phyloP scores from a whole-genome alignment of 2,329 filamentous ascomycete species.

The Salinomyces thailandicus region DNA sequence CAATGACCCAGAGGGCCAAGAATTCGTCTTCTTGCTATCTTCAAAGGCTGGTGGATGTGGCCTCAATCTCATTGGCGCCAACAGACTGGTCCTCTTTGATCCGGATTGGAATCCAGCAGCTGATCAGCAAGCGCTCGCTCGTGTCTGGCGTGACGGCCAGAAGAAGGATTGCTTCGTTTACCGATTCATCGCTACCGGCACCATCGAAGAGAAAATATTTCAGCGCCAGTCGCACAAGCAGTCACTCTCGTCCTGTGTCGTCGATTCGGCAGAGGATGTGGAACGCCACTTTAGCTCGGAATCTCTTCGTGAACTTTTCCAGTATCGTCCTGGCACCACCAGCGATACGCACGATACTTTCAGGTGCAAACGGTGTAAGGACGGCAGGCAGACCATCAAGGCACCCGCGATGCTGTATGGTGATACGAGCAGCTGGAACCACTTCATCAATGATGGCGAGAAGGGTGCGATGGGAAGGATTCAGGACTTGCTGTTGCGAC shows the following conservation, averaged over 20 bases:
- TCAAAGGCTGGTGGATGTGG: conserved; percentile 96
- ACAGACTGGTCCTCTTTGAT: conserved; percentile 90
- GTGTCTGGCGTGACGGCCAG: conserved; percentile 97
- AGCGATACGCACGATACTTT: conserved; percentile 98
- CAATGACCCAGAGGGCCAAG: conserved; percentile 79
- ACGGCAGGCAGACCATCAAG: conserved; percentile 77
- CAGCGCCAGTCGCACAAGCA: conserved; percentile 98
- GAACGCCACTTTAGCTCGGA: conserved; percentile 93
- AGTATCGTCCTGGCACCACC: conserved; percentile 72
- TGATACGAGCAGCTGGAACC: conserved; percentile 98
- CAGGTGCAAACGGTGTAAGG: conserved; percentile 86
- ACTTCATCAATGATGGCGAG: conserved; percentile 69
- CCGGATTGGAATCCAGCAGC: conserved; percentile 93
- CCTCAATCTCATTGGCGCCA: conserved; percentile 88
- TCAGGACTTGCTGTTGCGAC: conserved; percentile 80
- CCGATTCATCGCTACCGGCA: conserved; percentile 96
- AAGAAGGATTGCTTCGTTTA: conserved; percentile 99
- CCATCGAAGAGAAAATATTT: conserved; percentile 98
- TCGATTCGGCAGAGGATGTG: conserved; percentile 92
- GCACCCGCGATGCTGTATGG: conserved; percentile 93
- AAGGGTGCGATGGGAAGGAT: conserved; percentile 58
- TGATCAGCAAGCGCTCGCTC: conserved; percentile 90
- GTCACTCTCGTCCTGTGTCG: conserved; percentile 87
- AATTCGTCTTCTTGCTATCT: conserved; percentile 92
- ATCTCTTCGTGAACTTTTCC: conserved; percentile 83